Percentiles rank a stretch among this genome's conserved stretches.
Evolutionary conservation across 305 asterid genomes (phyloP).

Genomic region (Lippia alba): DNA sequence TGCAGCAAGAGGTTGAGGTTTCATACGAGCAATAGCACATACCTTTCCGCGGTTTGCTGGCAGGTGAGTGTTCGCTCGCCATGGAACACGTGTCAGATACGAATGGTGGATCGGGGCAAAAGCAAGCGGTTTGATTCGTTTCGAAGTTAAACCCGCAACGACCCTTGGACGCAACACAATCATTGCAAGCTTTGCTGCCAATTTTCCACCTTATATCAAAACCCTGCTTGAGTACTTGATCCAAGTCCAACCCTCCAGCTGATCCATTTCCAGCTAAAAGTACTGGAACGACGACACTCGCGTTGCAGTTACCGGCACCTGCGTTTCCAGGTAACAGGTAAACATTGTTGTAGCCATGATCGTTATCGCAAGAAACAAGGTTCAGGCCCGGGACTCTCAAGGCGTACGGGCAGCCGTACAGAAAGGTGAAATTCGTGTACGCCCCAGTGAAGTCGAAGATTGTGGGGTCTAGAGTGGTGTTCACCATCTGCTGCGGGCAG

Average conservation of each 20-base stretch:
- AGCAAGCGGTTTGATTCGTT: constrained; percentile 49
- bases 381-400: constrained; percentile 18
- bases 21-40: constrained; percentile 14
- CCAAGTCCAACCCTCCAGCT: constrained; percentile 35
- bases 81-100: constrained; percentile 44
- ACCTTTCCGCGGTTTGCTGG: constrained; percentile 35
- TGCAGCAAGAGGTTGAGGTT: too few species aligned
- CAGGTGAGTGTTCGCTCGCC: constrained; percentile 33
- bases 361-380: constrained; percentile 41
- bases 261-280: constrained; percentile 28
- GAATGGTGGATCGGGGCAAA: constrained; percentile 55
- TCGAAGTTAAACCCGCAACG: constrained; percentile 55
- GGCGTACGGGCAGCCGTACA: constrained; percentile 54
- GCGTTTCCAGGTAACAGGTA: constrained; percentile 48
- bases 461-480: constrained; percentile 55
- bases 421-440: constrained; percentile 56
- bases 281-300: constrained; percentile 61
- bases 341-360: constrained; percentile 20
- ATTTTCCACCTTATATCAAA: constrained; percentile 64
- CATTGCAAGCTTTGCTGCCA: constrained; percentile 46
- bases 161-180: constrained; percentile 55
- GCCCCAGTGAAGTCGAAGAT: constrained; percentile 45
- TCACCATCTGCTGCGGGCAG: constrained; percentile 59
- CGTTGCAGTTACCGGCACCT: constrained; percentile 52
- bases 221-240: constrained; percentile 51